Evolutionary conservation across 768 basidiomycete genomes (phyloP).

Genomic region (Pulveroboletus ravenelii): DNA sequence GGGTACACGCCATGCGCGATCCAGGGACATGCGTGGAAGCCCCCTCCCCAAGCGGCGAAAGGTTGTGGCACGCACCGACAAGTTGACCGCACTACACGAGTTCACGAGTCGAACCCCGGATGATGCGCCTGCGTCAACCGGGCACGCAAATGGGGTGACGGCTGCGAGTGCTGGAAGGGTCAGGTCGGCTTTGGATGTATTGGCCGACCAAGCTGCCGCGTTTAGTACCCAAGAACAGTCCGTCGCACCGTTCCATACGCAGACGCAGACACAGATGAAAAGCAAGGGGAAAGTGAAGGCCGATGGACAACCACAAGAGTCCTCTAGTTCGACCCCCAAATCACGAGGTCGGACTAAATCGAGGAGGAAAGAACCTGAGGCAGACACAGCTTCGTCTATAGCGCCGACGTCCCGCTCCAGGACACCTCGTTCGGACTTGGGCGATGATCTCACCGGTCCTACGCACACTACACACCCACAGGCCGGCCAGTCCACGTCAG

Average conservation of each 20-base stretch:
- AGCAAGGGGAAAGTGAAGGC: conserved; percentile 23
- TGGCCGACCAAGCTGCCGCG: conserved; percentile 68
- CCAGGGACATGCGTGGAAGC: conserved; percentile 26
- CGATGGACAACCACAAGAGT: neutral
- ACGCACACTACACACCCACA: neutral
- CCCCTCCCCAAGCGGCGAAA: conserved; percentile 40
- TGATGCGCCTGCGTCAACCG: neutral
- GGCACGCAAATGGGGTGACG: neutral
- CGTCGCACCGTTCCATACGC: neutral
- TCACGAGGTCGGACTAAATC: conserved; percentile 10
- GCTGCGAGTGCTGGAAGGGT: conserved; percentile 24
- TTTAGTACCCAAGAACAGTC: conserved; percentile 38
- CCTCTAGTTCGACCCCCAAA: conserved; percentile 1
- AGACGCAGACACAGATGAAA: conserved; percentile 1
- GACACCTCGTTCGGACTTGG: conserved; percentile 16
- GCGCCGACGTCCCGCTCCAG: conserved; percentile 8
- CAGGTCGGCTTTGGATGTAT: conserved; percentile 60
- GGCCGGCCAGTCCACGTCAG: neutral
- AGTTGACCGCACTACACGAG: conserved; percentile 7
- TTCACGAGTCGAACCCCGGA: neutral
- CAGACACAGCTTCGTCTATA: conserved; percentile 1
- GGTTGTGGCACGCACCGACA: conserved; percentile 10
- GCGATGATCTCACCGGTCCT: neutral
- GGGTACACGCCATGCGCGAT: conserved; percentile 28
- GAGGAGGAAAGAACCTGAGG: conserved; percentile 4